Evolutionary conservation across 2,329 filamentous ascomycete species (phyloP).

Genomic region (Talaromyces funiculosus): DNA sequence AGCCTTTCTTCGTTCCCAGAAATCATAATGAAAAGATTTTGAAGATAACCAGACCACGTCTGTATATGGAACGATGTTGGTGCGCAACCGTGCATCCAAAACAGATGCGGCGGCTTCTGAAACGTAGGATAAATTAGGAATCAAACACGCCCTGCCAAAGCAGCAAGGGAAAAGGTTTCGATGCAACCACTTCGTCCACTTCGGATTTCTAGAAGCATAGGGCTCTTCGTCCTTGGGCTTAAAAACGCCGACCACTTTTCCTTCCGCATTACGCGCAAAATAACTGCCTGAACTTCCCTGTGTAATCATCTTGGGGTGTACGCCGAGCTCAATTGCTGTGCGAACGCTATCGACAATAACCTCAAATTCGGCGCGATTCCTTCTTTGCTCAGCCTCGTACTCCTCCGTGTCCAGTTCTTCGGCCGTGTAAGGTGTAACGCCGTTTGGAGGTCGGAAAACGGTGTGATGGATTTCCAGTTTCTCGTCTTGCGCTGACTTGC

Average conservation of each 20-base stretch:
- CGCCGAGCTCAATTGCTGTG: slow-evolving; percentile 78
- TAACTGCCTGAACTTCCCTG: slow-evolving; percentile 98
- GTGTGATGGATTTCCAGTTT: slow-evolving; percentile 93
- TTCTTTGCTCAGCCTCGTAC: slow-evolving; percentile 53
- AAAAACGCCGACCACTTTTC: slow-evolving; percentile 95
- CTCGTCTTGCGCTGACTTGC: slow-evolving; percentile 71
- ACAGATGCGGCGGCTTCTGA: slow-evolving; percentile 97
- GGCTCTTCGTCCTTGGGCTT: slow-evolving; percentile 99
- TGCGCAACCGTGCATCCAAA: slow-evolving; percentile 81
- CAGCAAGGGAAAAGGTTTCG: slow-evolving; percentile 95
- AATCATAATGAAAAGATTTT: slow-evolving; percentile 97
- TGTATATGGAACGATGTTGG: slow-evolving; percentile 91
- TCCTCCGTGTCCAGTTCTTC: slow-evolving; percentile 61
- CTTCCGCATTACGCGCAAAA: slow-evolving; percentile 85
- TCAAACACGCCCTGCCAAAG: slow-evolving; percentile 90
- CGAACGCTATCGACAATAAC: slow-evolving; percentile 84
- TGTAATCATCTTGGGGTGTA: slow-evolving; percentile 92
- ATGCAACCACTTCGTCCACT: slow-evolving; percentile 99
- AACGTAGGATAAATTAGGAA: slow-evolving; percentile 95
- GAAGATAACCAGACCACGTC: slow-evolving; percentile 91
- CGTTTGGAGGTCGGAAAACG: slow-evolving; percentile 89
- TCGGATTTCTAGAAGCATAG: slow-evolving; percentile 92
- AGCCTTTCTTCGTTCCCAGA: slow-evolving; percentile 86
- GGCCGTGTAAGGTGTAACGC: slow-evolving; percentile 71
- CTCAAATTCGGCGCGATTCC: slow-evolving; percentile 79